Conservation (phyloP, 2,329 filamentous ascomycete species). For the Ascochyta clinopodiicola region DNA sequence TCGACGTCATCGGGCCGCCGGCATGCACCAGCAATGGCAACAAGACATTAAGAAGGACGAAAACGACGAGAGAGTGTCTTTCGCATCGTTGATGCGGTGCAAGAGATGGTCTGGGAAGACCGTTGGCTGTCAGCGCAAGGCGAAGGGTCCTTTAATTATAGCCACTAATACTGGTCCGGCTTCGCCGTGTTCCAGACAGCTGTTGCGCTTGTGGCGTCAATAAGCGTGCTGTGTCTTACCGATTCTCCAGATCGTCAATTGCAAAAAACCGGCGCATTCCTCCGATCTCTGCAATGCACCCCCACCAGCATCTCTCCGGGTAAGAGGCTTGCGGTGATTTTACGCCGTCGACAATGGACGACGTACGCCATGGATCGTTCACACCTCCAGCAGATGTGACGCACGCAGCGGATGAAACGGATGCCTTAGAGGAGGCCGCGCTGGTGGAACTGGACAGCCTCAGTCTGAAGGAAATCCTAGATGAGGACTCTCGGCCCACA, state of each 20-base stretch:
- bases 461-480: conserved; percentile 38
- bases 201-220: conserved; percentile 15
- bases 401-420: conserved; percentile 1
- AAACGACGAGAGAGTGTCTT: conserved; percentile 4
- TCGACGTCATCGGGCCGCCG: conserved; percentile 7
- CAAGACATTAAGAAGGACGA: background rate
- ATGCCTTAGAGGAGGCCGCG: conserved; percentile 22
- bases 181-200: background rate
- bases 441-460: conserved; percentile 32
- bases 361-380: background rate
- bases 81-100: background rate
- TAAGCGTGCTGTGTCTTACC: conserved; percentile 14
- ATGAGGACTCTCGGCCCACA: conserved; percentile 41
- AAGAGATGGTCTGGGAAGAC: background rate
- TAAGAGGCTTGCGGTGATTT: background rate
- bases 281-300: conserved; percentile 1
- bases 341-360: conserved; percentile 7
- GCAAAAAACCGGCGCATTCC: background rate
- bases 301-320: conserved; percentile 1
- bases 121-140: background rate
- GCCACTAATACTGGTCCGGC: background rate
- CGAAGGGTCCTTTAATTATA: background rate
- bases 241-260: background rate
- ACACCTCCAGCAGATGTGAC: background rate
- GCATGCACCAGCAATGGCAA: background rate